These are phyloP conservation scores for Nicotiana obtusifolia DNA, from an alignment of 257 asterid genomes.

Conservation along the genomic window DNA sequence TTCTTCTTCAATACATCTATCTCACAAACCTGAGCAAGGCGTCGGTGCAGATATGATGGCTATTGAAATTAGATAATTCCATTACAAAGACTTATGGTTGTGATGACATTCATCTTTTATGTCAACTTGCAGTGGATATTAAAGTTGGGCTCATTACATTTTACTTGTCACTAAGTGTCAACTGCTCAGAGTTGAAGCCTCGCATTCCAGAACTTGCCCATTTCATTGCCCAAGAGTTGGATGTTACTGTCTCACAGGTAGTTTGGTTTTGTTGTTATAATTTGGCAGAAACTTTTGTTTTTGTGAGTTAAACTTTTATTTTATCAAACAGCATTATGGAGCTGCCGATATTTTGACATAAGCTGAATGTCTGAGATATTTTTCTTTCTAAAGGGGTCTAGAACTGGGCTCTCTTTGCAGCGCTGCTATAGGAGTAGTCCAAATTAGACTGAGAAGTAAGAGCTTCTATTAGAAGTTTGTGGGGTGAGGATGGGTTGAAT, in stretches of 20 bases:
- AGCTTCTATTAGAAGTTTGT: neutral
- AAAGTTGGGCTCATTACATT: constrained; percentile 58
- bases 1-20: neutral
- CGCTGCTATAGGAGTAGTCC: neutral
- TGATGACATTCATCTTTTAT: constrained; percentile 1
- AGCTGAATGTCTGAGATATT: neutral
- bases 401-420: too few species aligned
- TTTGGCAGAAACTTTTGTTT: neutral
- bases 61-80: neutral
- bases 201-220: constrained; percentile 58
- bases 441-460: neutral
- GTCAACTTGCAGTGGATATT: constrained; percentile 46
- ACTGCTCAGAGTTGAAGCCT: constrained; percentile 70
- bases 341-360: neutral
- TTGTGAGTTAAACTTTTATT: neutral
- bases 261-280: constrained; percentile 15
- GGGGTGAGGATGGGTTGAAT: neutral
- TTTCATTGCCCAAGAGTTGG: constrained; percentile 55
- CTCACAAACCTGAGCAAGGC: neutral
- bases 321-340: neutral
- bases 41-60: neutral
- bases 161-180: constrained; percentile 50
- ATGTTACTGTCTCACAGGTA: constrained; percentile 74
- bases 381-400: neutral
- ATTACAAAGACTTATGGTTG: neutral